Evolutionary conservation across 805 yeast genomes (phyloP).

Genomic region (Candida sithepensis): DNA sequence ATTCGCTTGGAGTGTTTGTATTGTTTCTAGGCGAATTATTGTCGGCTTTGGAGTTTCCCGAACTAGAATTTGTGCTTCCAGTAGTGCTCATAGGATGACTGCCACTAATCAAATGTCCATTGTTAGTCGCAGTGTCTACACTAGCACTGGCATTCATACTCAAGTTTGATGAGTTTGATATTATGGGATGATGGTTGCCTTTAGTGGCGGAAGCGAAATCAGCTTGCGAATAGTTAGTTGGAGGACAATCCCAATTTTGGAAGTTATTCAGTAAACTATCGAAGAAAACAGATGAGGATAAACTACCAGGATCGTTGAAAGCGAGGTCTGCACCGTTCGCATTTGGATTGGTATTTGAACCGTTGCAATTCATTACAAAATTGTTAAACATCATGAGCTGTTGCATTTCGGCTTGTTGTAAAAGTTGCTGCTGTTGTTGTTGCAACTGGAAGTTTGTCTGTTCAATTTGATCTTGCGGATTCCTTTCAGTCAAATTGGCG

Average conservation of each 20-base stretch:
- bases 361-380: neutral
- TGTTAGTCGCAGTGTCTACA: neutral
- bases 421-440: conserved; percentile 13
- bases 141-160: neutral
- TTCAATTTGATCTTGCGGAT: conserved; percentile 13
- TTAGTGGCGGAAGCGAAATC: neutral
- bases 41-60: neutral
- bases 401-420: conserved; percentile 4
- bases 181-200: neutral
- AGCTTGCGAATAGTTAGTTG: neutral
- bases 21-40: neutral
- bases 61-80: neutral
- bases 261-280: conserved; percentile 22
- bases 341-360: neutral
- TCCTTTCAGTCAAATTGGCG: conserved; percentile 14
- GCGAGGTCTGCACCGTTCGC: neutral
- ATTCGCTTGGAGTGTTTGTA: neutral
- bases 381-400: conserved; percentile 1
- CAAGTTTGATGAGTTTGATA: neutral
- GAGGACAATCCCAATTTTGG: conserved; percentile 21
- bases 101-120: neutral
- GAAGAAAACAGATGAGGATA: conserved; percentile 12
- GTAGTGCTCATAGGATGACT: neutral
- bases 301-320: conserved; percentile 9
- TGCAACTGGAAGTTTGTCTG: conserved; percentile 16